Evolutionary conservation across 257 asterid species (phyloP).

Genomic region (Ballota nigra): DNA sequence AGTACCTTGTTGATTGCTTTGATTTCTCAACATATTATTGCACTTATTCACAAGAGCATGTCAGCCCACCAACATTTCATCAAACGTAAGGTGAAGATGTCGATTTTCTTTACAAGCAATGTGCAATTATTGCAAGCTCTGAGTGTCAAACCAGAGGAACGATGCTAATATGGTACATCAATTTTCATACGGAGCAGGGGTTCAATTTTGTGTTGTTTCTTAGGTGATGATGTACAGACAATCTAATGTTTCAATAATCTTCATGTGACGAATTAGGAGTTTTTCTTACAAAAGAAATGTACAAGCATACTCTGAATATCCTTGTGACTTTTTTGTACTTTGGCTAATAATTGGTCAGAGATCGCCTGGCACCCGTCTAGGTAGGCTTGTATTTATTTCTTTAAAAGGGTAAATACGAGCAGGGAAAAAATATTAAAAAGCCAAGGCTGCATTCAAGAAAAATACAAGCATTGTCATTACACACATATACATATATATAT

Average conservation of each 20-base stretch:
- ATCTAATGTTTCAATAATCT: not conserved
- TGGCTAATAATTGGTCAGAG: not conserved
- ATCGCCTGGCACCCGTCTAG: not conserved
- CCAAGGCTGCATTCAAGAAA: no score
- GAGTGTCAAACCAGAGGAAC: not conserved
- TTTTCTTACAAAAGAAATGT: not conserved
- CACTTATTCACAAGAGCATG: no score
- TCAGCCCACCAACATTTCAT: no score
- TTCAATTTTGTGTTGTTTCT: not conserved
- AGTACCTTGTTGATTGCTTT: slow-evolving; percentile 1
- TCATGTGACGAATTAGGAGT: not conserved
- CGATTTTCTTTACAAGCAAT: no score
- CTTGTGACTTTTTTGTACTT: not conserved
- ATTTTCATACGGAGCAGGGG: not conserved
- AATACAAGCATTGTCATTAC: no score
- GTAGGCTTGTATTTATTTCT: not conserved
- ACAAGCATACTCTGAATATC: not conserved
- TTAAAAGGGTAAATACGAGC: not conserved
- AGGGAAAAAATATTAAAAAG: no score
- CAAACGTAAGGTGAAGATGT: no score
- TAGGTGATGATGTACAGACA: not conserved
- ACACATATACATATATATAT: no score
- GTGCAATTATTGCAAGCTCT: not conserved
- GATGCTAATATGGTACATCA: not conserved
- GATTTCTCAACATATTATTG: not conserved